phyloP scores from a whole-genome alignment of 1,284 basidiomycete genomes.

The Apiotrichum sp. region DNA sequence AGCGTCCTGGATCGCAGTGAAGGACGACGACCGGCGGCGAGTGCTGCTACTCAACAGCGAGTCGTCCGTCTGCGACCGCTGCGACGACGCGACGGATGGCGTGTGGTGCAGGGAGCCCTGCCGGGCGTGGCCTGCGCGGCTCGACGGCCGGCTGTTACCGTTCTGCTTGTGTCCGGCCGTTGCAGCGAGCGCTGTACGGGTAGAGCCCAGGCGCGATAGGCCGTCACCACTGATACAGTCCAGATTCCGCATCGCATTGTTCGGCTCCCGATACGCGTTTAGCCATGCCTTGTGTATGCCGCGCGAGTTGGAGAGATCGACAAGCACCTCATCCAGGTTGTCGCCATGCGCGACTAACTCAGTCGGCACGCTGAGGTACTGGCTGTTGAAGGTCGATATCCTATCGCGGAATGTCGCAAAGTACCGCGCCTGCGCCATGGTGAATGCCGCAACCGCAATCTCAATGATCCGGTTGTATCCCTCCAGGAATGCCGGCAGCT shows the following conservation, averaged over 20 bases:
- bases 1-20: conserved; percentile 2
- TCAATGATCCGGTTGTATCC: conserved; percentile 41
- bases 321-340: conserved; percentile 3
- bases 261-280: conserved; percentile 9
- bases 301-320: conserved; percentile 10
- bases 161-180: no score
- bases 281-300: conserved; percentile 16
- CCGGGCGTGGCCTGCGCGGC: neutral
- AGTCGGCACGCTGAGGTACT: conserved; percentile 10
- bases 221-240: conserved; percentile 7
- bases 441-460: conserved; percentile 34
- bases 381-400: conserved; percentile 20
- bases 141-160: neutral
- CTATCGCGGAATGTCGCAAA: conserved; percentile 21
- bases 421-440: conserved; percentile 36
- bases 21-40: conserved; percentile 7
- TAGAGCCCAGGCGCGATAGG: neutral
- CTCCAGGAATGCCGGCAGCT: conserved; percentile 43
- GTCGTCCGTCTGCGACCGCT: conserved; percentile 1
- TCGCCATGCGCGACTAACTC: conserved; percentile 2
- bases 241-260: conserved; percentile 4
- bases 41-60: neutral
- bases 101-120: conserved; percentile 2
- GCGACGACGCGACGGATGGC: neutral
- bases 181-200: neutral